A percentile compares a stretch with the other conserved stretches of the same genome.
phyloP scores from a whole-genome alignment of 1,139 yeast species.

The Sugiyamaella castrensis region DNA sequence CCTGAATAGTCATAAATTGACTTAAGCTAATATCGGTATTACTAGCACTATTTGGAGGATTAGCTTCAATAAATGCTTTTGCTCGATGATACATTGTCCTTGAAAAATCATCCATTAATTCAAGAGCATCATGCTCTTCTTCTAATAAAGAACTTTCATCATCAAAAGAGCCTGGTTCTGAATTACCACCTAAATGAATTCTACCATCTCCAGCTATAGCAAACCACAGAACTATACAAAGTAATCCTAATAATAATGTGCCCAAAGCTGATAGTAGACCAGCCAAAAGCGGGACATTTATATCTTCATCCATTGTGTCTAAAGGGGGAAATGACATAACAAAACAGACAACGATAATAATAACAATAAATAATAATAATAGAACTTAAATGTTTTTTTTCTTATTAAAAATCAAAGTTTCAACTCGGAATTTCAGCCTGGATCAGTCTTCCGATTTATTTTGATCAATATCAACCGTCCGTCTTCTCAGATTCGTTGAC shows the following conservation, averaged over 20 bases:
- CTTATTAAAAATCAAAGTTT: too few relatives aligned
- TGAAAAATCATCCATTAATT: slow-evolving; percentile 52
- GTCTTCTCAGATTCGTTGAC: too few relatives aligned
- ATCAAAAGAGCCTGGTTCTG: slow-evolving; percentile 56
- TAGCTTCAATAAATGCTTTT: slow-evolving; percentile 44
- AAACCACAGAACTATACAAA: slow-evolving; percentile 37
- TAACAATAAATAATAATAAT: too few relatives aligned
- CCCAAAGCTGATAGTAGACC: slow-evolving; percentile 40
- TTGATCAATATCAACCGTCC: too few relatives aligned
- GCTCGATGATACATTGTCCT: slow-evolving; percentile 53
- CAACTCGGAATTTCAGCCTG: too few relatives aligned
- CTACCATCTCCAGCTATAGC: slow-evolving; percentile 37
- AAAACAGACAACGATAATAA: too few relatives aligned
- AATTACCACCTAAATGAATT: slow-evolving; percentile 40
- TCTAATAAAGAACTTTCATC: slow-evolving; percentile 62
- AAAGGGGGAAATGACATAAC: too few relatives aligned
- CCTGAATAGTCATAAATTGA: slow-evolving; percentile 65
- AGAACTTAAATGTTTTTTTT: too few relatives aligned
- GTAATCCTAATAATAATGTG: slow-evolving; percentile 33
- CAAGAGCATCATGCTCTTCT: slow-evolving; percentile 72
- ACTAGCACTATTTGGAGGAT: slow-evolving; percentile 44
- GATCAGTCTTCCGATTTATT: too few relatives aligned
- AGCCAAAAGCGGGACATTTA: slow-evolving; percentile 36
- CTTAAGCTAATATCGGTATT: slow-evolving; percentile 42
- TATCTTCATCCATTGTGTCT: slow-evolving; percentile 14